These are phyloP conservation scores for Chaetomium globosum DNA, from an alignment of 2,329 filamentous ascomycete genomes.

Conservation along the genomic window DNA sequence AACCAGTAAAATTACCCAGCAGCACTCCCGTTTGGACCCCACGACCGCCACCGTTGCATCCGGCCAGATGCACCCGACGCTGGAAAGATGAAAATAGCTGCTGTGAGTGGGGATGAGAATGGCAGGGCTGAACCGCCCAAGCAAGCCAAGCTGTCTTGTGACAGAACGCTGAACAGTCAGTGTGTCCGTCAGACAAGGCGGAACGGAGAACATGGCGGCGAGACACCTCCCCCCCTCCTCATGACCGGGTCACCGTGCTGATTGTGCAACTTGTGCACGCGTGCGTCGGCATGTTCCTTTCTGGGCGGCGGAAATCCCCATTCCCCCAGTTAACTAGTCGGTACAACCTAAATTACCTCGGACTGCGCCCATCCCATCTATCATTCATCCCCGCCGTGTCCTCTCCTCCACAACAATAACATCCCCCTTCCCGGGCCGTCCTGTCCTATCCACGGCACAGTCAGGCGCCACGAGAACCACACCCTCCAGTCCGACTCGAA, in stretches of 20 bases:
- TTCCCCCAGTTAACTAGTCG: not conserved
- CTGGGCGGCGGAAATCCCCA: conserved; percentile 5
- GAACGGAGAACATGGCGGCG: not conserved
- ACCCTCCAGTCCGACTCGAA: not conserved
- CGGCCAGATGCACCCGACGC: not conserved
- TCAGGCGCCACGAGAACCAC: not conserved
- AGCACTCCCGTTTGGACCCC: not conserved
- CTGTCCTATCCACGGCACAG: no score
- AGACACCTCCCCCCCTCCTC: not conserved
- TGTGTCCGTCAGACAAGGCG: not conserved
- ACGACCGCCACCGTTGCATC: not conserved
- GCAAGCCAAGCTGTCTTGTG: not conserved
- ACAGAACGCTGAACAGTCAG: not conserved
- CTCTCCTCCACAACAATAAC: not conserved
- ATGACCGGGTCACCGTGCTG: not conserved
- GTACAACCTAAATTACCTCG: not conserved
- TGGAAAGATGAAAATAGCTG: not conserved
- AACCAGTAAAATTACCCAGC: not conserved
- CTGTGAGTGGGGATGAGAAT: not conserved
- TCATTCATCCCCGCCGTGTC: no score
- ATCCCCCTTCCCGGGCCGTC: not conserved
- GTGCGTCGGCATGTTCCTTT: not conserved
- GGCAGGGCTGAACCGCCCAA: not conserved
- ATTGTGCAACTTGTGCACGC: conserved; percentile 2
- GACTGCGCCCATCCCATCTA: not conserved